These are phyloP conservation scores for Pyrenochaeta sp. DNA, from an alignment of 2,329 filamentous ascomycete genomes.

Conservation along the genomic window DNA sequence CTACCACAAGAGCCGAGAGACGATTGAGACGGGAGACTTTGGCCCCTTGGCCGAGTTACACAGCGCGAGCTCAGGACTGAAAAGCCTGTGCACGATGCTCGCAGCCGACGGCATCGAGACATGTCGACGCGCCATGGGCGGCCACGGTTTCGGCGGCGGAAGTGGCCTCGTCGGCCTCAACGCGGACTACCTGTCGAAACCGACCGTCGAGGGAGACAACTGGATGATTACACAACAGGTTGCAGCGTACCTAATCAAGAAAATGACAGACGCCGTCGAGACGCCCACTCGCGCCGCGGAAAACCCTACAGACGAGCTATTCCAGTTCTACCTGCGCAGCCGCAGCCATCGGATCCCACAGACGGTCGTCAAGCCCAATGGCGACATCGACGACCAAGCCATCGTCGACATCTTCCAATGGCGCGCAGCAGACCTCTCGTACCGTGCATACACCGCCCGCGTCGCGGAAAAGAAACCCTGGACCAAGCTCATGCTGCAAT, in stretches of 20 bases:
- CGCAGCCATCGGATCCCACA: constrained; percentile 34
- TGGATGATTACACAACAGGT: constrained; percentile 66
- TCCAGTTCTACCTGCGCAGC: constrained; percentile 50
- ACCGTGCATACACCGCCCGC: constrained; percentile 54
- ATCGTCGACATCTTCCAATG: constrained; percentile 57
- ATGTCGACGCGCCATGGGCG: constrained; percentile 61
- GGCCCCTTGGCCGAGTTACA: constrained; percentile 59
- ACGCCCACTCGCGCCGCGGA: constrained; percentile 40
- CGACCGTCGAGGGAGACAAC: constrained; percentile 64
- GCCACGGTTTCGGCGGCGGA: constrained; percentile 61
- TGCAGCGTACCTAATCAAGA: constrained; percentile 60
- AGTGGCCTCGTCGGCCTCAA: constrained; percentile 62
- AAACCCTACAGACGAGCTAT: constrained; percentile 52
- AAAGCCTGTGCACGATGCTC: constrained; percentile 61
- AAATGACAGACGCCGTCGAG: constrained; percentile 54
- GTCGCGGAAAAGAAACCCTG: constrained; percentile 56
- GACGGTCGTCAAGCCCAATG: constrained; percentile 29
- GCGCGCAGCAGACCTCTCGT: constrained; percentile 53
- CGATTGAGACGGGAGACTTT: constrained; percentile 60
- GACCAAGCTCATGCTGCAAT: constrained; percentile 55
- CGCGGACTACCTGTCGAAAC: constrained; percentile 60
- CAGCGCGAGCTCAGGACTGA: constrained; percentile 61
- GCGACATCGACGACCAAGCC: constrained; percentile 45
- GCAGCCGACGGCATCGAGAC: constrained; percentile 63
- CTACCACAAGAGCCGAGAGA: constrained; percentile 55